Percentiles rank a stretch among this genome's conserved stretches.
These are phyloP conservation scores for Trichoderma reesei DNA, from an alignment of 495 filamentous ascomycete species.

Conservation along the genomic window DNA sequence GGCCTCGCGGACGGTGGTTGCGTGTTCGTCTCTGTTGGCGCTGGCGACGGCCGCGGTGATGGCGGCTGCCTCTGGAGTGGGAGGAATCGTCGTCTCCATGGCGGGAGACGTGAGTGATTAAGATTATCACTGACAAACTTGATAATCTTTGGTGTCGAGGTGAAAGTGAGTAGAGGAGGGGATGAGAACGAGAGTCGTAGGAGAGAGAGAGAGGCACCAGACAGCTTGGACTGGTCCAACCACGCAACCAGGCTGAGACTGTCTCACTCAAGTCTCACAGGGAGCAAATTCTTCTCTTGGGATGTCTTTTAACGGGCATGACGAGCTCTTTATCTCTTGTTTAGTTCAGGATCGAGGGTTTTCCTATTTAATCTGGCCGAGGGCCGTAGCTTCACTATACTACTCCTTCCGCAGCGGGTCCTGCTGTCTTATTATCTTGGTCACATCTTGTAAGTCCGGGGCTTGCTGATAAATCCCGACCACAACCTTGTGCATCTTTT, in stretches of 20 bases:
- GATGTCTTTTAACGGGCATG: no score
- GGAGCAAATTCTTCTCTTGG: no score
- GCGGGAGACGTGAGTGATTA: background rate
- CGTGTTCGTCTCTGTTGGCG: conserved; percentile 30
- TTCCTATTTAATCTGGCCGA: background rate
- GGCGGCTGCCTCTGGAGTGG: background rate
- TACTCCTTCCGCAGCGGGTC: background rate
- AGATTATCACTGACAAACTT: no score
- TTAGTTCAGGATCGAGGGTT: background rate
- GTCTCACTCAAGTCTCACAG: no score
- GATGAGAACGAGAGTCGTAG: no score
- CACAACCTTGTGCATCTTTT: background rate
- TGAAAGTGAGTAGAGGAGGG: no score
- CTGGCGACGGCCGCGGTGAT: background rate
- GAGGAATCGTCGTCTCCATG: background rate
- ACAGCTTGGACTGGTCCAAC: no score
- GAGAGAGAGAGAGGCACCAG: no score
- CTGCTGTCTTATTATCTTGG: background rate
- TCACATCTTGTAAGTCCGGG: background rate
- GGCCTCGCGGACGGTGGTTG: conserved; percentile 33
- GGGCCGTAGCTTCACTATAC: background rate
- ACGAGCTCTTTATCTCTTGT: no score
- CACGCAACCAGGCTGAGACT: no score
- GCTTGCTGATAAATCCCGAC: background rate
- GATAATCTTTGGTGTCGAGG: no score